phyloP scores from a whole-genome alignment of 2,329 filamentous ascomycete genomes.

The Capronia americana region DNA sequence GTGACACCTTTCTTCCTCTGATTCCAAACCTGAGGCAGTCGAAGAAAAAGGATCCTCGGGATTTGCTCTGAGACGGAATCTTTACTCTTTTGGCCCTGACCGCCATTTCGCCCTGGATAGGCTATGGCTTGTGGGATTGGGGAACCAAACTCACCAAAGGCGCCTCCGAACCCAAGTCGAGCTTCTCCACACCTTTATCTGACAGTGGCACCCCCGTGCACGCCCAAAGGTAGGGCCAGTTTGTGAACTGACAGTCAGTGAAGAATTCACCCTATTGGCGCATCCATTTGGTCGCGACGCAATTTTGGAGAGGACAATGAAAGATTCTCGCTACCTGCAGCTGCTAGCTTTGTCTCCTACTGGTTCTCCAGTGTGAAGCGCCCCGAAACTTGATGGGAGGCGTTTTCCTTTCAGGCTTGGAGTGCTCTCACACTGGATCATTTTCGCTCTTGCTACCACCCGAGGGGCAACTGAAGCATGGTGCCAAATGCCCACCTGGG shows the following conservation, averaged over 20 bases:
- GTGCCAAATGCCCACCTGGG: not conserved
- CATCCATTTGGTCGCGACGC: constrained; percentile 12
- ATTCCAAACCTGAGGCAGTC: not conserved
- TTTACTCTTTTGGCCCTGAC: constrained; percentile 27
- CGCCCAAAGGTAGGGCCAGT: constrained; percentile 6
- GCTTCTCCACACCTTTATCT: constrained; percentile 29
- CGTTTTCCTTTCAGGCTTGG: constrained; percentile 13
- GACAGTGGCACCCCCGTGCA: constrained; percentile 6
- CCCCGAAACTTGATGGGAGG: constrained; percentile 13
- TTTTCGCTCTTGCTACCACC: constrained; percentile 15
- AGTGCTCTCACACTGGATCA: constrained; percentile 2
- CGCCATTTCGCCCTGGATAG: constrained; percentile 27
- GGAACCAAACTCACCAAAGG: constrained; percentile 16
- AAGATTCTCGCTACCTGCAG: constrained; percentile 22
- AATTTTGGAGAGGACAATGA: constrained; percentile 7
- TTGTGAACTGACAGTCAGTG: constrained; percentile 12
- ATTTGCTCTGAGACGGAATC: not conserved
- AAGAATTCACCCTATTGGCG: constrained; percentile 24
- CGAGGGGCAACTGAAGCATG: constrained; percentile 17
- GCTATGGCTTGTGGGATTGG: constrained; percentile 23
- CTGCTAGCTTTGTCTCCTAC: constrained; percentile 1
- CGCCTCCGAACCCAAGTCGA: constrained; percentile 7
- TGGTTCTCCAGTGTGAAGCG: not conserved
- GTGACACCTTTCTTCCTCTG: not conserved
- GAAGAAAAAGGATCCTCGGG: not conserved